Evolutionary conservation across 768 basidiomycete genomes (phyloP), one percentile per base, ranked within the genome.

Genomic region (Suillus ampliporus): DNA sequence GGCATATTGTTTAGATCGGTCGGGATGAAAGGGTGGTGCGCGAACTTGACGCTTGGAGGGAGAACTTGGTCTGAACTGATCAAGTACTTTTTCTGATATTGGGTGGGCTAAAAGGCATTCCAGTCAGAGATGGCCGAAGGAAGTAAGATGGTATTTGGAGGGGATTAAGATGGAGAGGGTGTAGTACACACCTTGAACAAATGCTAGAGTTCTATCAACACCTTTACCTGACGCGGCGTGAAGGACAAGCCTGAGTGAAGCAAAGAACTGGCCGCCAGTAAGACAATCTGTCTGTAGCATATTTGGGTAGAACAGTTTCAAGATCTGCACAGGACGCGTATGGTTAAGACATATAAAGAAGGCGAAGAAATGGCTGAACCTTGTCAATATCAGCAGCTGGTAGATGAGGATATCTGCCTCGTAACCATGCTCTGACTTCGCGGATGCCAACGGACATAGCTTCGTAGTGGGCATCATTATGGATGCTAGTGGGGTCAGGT

Each of bases 211-310:
- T 48, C 86, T 78, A 62, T 93, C 90, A 2, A 90, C 74, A 9
- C 84, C 81, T 61, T 83, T 85, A 13, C 90, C 90, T n/a, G 68
- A 69, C 68, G 85, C 81, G 40, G 79, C 84, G 60, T 93, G 91
- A 8, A 84, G 72, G 1, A 89, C 83, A 3, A 94, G 84, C 44
- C 92, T 77, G 26, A 92, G 76, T 0, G 83, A 87, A 9, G 91
- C 91, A 68, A 93, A 93, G 71, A 93, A 91, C 67, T 94, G 89
- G 17, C 89, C 88, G 1, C 88, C 87, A 11, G 81, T 80, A 38
- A 94, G 77, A 3, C 77, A 75, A 66, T 90, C 89, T 9, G 78
- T 76, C 11, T 78, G 80, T 0, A 76, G 78, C 53, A 90, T 76
- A 60, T 76, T 79, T 2, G 90, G 87, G 43, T 80, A 79, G 69